Evolutionary conservation across 768 basidiomycete genomes (phyloP), one percentile per base, ranked within the genome.

Genomic region (Tulasnella sp.): DNA sequence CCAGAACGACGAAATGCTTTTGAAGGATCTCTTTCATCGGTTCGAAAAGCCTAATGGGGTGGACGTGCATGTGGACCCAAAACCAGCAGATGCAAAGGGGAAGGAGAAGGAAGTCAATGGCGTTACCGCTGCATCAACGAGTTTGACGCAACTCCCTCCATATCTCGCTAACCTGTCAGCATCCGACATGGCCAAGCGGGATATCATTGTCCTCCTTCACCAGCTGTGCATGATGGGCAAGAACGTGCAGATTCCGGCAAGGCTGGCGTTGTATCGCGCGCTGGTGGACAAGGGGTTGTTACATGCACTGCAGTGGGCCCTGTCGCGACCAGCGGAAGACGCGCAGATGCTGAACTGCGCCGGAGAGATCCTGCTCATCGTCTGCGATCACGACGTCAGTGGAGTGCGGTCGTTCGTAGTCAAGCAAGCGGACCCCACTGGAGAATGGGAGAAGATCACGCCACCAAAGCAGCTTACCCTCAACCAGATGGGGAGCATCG

Each of bases 171-270:
- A 42, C 35, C 34, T 37, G 37, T 40, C 41, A 17, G 5, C n/a
- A 35, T 19, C 62, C 67, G 65, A 70, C 12, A 29, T 69, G 0
- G 8, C 86, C 40, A 87, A 89, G 74, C 86, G 87, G 39, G 91
- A 95, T 76, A 90, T 95, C 34, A 86, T 98, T 63, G 81, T 90
- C 59, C 89, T 99, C 75, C 84, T 99, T 62, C 94, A 97, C 77
- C 94, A 98, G 75, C 86, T 98, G 9, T 92, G 92, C 77, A 84
- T 89, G 72, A 95, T 99, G 92, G 95, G 92, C 73, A 99, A 98
- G 85, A 95, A 94, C 78, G 90, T 98, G 9, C 96, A 98, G 78
- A 84, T 97, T 19, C 89, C 91, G 17, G 86, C 90, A 17, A 90
- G 97, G 41, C 84, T 95, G 79, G 82, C 87, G 2, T 86, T 98